Evolutionary conservation across 2,329 filamentous ascomycete species (phyloP).

Genomic region (Fusarium goolgardi): DNA sequence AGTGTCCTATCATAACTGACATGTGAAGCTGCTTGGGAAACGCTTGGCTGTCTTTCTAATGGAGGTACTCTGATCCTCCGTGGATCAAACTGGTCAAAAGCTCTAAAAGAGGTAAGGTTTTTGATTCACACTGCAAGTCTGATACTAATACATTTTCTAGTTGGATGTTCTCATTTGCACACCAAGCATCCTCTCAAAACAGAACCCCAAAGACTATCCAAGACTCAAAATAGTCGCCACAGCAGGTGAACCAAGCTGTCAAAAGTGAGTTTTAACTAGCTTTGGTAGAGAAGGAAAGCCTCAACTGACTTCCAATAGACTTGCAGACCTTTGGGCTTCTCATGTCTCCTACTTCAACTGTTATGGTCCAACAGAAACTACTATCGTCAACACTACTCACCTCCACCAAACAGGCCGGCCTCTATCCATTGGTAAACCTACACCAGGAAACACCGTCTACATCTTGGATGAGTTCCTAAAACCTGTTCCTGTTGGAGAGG

Average conservation of each 20-base stretch:
- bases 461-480: constrained; percentile 60
- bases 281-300: fast-evolving
- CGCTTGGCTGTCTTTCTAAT: constrained; percentile 65
- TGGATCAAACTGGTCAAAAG: constrained; percentile 61
- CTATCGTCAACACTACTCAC: constrained; percentile 67
- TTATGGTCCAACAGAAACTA: constrained; percentile 70
- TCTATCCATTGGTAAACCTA: constrained; percentile 65
- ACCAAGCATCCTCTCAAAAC: constrained; percentile 65
- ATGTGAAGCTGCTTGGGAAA: constrained; percentile 66
- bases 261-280: constrained; percentile 50
- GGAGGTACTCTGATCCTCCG: constrained; percentile 66
- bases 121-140: fast-evolving
- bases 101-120: constrained; percentile 56
- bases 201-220: constrained; percentile 58
- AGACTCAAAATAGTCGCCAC: constrained; percentile 65
- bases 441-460: constrained; percentile 68
- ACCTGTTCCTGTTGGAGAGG: constrained; percentile 59
- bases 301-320: constrained; percentile 31
- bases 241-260: constrained; percentile 64
- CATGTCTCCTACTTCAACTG: constrained; percentile 64
- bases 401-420: constrained; percentile 54
- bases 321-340: constrained; percentile 67
- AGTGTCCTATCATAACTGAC: not conserved
- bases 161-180: constrained; percentile 67
- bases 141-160: constrained; percentile 42